Evolutionary conservation across 495 filamentous ascomycete genomes (phyloP), one percentile per base, ranked within the genome.

Genomic region (Podospora comata): DNA sequence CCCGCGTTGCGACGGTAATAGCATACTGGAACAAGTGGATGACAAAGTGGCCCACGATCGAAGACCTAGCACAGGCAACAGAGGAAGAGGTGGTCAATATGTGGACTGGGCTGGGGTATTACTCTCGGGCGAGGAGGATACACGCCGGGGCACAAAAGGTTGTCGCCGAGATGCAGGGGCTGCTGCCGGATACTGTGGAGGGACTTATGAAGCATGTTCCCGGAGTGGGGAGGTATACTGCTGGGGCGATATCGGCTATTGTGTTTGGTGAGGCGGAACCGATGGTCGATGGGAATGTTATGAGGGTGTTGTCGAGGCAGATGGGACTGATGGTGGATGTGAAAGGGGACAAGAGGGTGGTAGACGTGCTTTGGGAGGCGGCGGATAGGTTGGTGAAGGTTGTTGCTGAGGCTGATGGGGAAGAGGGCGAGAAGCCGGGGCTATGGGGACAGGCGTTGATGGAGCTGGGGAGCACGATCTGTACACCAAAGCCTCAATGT

Each of bases 271-370:
- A 68, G 7, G 69, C 79, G 16, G 78, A 71, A 60, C 73, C 82
- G 0, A 79, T 84, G 79, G 82, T 83, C 6, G 82, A 84, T 71
- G 82, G 82, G 60, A 84, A 84, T 67, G 81, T 84, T 23, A 62
- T 82, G 32, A 69, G 82, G 58, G 82, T 84, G 48, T 61, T 84
- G 60, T 78, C 77, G 48, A 69, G 82, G 23, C 80, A 82, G 67
- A 62, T 83, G 66, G 82, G 79, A 11, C 13, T 83, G 1, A 67
- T 74, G 11, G 80, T 73, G 20, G 78, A 83, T 68, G 77, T 79
- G 5, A 82, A 83, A 65, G 57, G 70, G 23, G 78, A 80, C 62
- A 80, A 75, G 67, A 53, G 61, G 6, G 75, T 79, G 20, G 69
- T 79, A 23, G 80, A 79, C 30, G 1, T 72, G 62, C 39, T 83